Evolutionary conservation across 106 monocot genomes (phyloP).

Genomic region (Dendrobium officinale): DNA sequence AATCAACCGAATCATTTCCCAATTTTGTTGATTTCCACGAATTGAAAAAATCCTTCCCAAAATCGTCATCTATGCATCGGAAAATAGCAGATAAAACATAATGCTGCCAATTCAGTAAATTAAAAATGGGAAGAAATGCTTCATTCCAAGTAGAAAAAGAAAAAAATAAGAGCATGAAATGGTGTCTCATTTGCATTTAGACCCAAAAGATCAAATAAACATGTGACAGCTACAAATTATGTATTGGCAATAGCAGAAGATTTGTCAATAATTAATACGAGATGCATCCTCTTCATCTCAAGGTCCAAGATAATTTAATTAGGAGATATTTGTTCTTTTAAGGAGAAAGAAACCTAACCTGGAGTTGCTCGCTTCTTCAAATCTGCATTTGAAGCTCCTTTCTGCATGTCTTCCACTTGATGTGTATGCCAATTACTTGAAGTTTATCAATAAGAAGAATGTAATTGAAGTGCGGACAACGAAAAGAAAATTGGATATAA

Average conservation of each 20-base stretch:
- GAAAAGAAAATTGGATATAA: not conserved
- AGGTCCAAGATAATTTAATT: not conserved
- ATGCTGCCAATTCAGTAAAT: not conserved
- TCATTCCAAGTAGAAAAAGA: not conserved
- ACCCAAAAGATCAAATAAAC: not conserved
- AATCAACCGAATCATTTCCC: conserved; percentile 51
- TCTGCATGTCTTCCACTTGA: conserved; percentile 8
- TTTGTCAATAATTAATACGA: not conserved
- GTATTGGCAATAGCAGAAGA: not conserved
- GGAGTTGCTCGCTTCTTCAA: conserved; percentile 4
- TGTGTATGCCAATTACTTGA: not conserved
- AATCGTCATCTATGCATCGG: conserved; percentile 51
- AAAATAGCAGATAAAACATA: not conserved
- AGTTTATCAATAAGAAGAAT: conserved; percentile 4
- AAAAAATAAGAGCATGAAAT: not conserved
- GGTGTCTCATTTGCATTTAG: not conserved
- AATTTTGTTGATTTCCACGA: conserved; percentile 53
- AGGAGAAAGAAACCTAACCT: not conserved
- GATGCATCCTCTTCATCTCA: not conserved
- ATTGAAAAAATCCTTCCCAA: conserved; percentile 77
- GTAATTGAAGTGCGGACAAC: not conserved
- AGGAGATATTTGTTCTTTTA: not conserved
- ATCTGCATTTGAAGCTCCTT: not conserved
- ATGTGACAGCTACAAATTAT: not conserved
- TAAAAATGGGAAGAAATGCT: not conserved